A percentile compares a stretch with the other conserved stretches of the same genome.
These are phyloP conservation scores for Fereydounia khargensis DNA, from an alignment of 1,284 basidiomycete genomes.

Conservation along the genomic window DNA sequence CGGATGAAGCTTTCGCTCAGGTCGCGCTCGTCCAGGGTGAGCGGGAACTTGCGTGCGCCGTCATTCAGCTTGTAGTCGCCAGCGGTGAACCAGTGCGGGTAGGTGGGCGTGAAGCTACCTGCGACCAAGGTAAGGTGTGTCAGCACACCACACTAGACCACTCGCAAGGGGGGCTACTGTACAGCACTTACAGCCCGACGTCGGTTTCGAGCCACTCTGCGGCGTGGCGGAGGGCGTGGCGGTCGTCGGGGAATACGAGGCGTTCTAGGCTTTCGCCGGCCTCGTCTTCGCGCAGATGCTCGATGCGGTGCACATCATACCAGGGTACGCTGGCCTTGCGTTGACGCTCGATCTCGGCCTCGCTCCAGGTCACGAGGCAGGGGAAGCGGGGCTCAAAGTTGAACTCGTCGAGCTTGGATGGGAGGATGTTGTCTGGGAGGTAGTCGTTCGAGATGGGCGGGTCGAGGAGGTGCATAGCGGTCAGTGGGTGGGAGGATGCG, in stretches of 20 bases:
- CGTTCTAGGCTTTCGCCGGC: constrained; percentile 45
- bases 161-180: no score
- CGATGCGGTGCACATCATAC: constrained; percentile 51
- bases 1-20: constrained; percentile 51
- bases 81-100: constrained; percentile 40
- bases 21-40: constrained; percentile 44
- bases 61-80: constrained; percentile 37
- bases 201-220: constrained; percentile 46
- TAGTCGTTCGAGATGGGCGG: constrained; percentile 41
- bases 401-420: constrained; percentile 31
- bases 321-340: constrained; percentile 27
- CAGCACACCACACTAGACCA: no score
- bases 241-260: constrained; percentile 28
- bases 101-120: no score
- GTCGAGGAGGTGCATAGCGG: constrained; percentile 43
- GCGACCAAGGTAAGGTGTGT: no score
- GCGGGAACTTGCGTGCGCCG: constrained; percentile 41
- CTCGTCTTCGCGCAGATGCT: constrained; percentile 43
- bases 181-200: constrained; percentile 52
- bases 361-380: constrained; percentile 40
- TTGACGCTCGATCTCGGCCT: constrained; percentile 25
- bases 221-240: constrained; percentile 25
- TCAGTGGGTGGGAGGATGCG: constrained; percentile 46
- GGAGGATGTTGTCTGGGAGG: constrained; percentile 12
- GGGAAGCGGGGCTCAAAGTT: constrained; percentile 47